phyloP scores from a whole-genome alignment of 73 alveolate species.

The Paramecium caudatum region DNA sequence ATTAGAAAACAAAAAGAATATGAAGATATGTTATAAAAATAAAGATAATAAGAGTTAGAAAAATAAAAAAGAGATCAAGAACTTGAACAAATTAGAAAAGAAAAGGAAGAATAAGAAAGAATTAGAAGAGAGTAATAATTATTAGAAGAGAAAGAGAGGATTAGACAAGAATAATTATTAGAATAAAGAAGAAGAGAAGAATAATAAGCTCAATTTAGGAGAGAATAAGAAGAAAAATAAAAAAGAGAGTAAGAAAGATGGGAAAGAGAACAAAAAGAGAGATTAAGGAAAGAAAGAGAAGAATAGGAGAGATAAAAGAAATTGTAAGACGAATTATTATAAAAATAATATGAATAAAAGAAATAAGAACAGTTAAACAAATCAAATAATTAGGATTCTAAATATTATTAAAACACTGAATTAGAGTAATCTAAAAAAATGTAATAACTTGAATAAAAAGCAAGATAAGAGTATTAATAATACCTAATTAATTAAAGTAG shows the following conservation, averaged over 20 bases:
- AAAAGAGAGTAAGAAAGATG: slow-evolving; percentile 13
- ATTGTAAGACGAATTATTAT: slow-evolving; percentile 1
- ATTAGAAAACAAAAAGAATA: slow-evolving; percentile 40
- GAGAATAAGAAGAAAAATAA: slow-evolving; percentile 24
- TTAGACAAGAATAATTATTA: not conserved
- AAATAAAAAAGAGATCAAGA: slow-evolving; percentile 1
- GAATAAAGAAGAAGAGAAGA: slow-evolving; percentile 45
- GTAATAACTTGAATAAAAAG: slow-evolving; percentile 8
- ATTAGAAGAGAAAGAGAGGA: slow-evolving; percentile 49
- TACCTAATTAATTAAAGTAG: not conserved
- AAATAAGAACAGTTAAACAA: not conserved
- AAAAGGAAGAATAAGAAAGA: not conserved
- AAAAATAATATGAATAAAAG: slow-evolving; percentile 19
- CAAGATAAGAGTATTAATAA: not conserved
- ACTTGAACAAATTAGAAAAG: slow-evolving; percentile 9
- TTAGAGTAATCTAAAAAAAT: not conserved
- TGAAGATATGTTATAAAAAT: slow-evolving; percentile 8
- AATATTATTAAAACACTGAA: not conserved
- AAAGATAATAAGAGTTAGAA: slow-evolving; percentile 35
- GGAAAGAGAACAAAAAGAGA: slow-evolving; percentile 12
- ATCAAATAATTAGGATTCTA: slow-evolving; percentile 1
- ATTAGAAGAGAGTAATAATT: slow-evolving; percentile 39
- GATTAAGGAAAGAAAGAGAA: not conserved
- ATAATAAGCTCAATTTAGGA: not conserved
- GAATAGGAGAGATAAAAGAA: slow-evolving; percentile 3